Base-by-base conservation (phyloP, 1,284 basidiomycete species). In the Fistulinella cinereoalba region DNA sequence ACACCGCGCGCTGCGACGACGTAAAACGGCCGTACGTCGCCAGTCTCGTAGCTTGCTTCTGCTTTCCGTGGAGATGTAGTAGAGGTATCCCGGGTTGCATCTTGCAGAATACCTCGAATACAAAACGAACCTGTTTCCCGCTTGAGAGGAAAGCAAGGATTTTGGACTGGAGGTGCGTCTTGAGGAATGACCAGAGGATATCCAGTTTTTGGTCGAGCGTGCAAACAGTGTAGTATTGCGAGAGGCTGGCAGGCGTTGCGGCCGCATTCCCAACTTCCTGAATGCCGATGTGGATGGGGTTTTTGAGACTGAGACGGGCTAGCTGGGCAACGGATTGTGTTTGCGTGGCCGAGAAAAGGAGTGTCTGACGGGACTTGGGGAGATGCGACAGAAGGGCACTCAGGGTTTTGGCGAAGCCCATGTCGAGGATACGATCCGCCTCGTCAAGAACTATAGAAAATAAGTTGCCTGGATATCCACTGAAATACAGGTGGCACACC, bases 271-370 rank as follows among this genome's bases (percentile, higher is more conserved):
- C 62, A 23, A 71, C 70, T 51, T 77, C 78, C 36, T 83, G 76
- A 33, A 85, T 71, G 38, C 83, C 88, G 44, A 98, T 81, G 47
- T 82, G 81, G 11, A 87, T 80, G 0, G 96, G 94, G 42, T 92
- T 81, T 43, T 86, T 83, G 24, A 99, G 80, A 52, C 89, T 92
- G 15, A 99, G 81, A 11, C 94, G 85, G 4, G 95, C 96, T 19
- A 99, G 79, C 57, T 96, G 90, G 38, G 81, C 75, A 37, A 99
- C 86, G 3, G 92, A 93, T 56, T 94, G 82, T 0, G 92, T 97
- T 70, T 97, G 96, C 0, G 96, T 98, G 1, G 96, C 96, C 4
- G 94, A 97, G 72, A 98, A 99, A 41, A 99, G 81, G 19, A 98
- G 78, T 2, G 95, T 97, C 72, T 98, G 95, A 11, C 92, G 86